phyloP scores from a whole-genome alignment of 2,329 filamentous ascomycete species.

The Xylariales sp. region DNA sequence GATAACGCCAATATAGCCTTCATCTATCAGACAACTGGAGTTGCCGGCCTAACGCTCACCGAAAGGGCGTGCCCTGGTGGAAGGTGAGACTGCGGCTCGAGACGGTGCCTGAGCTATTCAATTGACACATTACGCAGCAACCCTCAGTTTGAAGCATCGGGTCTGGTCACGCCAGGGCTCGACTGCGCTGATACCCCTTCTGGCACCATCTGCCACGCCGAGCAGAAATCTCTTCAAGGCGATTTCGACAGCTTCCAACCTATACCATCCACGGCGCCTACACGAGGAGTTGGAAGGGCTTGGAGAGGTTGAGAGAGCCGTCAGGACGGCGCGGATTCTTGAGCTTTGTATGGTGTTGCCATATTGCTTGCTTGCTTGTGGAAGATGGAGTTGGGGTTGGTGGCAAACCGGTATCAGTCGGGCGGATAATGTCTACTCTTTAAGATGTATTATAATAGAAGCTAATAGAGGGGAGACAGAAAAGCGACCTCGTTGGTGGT shows the following conservation, averaged over 20 bases:
- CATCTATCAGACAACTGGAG: constrained; percentile 48
- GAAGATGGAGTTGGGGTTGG: background rate
- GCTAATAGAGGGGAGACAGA: constrained; percentile 1
- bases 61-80: constrained; percentile 45
- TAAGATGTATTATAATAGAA: constrained; percentile 21
- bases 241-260: constrained; percentile 45
- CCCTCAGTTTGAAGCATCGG: constrained; percentile 45
- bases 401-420: background rate
- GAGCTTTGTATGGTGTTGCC: background rate
- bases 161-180: constrained; percentile 40
- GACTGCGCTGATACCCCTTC: constrained; percentile 41
- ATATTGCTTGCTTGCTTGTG: background rate
- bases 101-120: background rate
- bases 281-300: constrained; percentile 18
- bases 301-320: constrained; percentile 20
- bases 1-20: constrained; percentile 45
- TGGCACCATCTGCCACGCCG: constrained; percentile 41
- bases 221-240: constrained; percentile 38
- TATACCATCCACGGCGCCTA: constrained; percentile 31
- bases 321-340: background rate
- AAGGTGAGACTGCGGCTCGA: constrained; percentile 39
- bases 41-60: constrained; percentile 45
- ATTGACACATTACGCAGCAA: constrained; percentile 36
- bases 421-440: constrained; percentile 11
- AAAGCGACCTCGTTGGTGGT: background rate